Base-by-base conservation (phyloP, 2,329 filamentous ascomycete species). In the Nannizzia gypsea region DNA sequence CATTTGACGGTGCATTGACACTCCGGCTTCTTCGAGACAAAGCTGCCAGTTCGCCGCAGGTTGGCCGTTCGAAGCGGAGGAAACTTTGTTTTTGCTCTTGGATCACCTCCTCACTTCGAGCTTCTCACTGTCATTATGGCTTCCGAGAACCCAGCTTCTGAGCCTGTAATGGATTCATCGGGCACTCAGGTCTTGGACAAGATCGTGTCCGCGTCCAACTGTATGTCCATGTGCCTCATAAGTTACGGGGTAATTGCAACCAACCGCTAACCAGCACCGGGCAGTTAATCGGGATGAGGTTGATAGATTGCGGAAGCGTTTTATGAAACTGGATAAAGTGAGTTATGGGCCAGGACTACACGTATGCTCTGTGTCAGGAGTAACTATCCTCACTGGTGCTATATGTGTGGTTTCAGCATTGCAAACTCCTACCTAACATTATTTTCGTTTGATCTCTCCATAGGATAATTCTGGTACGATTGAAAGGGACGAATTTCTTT, bases 271-370 rank as follows among this genome's bases (percentile, higher is more conserved):
- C 8, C 11, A 22, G 2, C 24, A 17, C 6, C 22, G 54, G 57
- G 67, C 69, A 97, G 92, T 99, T 80, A 89, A 99, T 79, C 87
- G 89, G 74, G 93, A 99, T 70, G 93, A 99, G 76, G 90, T 99
- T 62, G 93, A 97, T 73, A 84, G 93, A 70, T 81, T 99, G 72
- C 84, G 90, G 71, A 99, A 99, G 80, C 84, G 92, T 63, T 99
- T 99, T 72, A 97, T 97, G 92, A 99, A 99, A 78, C 80, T 99
- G 62, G 93, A 99, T 77, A 97, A 96, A 83, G 92, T 93, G 57
- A 61, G 68, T 56, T 9, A 22, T 20, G 9, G 17, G 2, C 31
- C 54, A 42, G 9, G 15, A 15, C 13, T 22, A 15, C 22, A 31
- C 50, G n/a, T 26, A 28, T 13, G n/a, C 11, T 11, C 8, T 20